Evolutionary conservation across 2,329 filamentous ascomycete species (phyloP), one percentile per base, ranked within the genome.

Genomic region (Emmonsiellopsis sp.): DNA sequence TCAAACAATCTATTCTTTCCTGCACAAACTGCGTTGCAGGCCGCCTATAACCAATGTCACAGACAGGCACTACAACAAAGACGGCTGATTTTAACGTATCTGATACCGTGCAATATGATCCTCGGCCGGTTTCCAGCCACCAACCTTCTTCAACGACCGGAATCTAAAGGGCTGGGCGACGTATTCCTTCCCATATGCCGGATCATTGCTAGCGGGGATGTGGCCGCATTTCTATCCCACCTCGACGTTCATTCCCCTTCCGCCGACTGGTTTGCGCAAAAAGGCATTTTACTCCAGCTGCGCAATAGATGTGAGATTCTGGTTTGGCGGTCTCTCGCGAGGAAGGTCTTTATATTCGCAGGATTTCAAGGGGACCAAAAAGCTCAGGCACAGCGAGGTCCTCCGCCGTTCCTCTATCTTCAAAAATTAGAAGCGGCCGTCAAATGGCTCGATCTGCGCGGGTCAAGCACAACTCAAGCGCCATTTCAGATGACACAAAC

Each of bases 61-160:
- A 64, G 67, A n/a, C 68, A 71, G 52, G 77, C 73, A 44, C 58
- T 74, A 26, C 81, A 80, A 40, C 92, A 97, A 67, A 83, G 89
- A 56, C 81, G 83, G 16, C 76, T 85, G 51, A 91, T 96, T 56
- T 82, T 96, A 38, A 86, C 87, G 43, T 92, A 91, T 67, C 81
- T 96, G 40, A 84, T 95, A 55, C 81, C 89, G 1, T 80, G 83
- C 61, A 95, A 95, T 65, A 78, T 96, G 52, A 83, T 95, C 38
- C 78, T 95, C 46, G 92, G 90, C 20, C 84, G 89, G 32, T 89
- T 96, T 59, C 91, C 92, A 1, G 86, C 85, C 1, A 64, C 73
- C 7, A 56, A 68, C 2, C 78, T 95, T 1, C 79, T 94, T 44
- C 73, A 79, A 40, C 80, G 85, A 1, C 85, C 86, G 2, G 89